Evolutionary conservation across 352 stramenopile species (phyloP).

Genomic region (Phytophthora sp.): DNA sequence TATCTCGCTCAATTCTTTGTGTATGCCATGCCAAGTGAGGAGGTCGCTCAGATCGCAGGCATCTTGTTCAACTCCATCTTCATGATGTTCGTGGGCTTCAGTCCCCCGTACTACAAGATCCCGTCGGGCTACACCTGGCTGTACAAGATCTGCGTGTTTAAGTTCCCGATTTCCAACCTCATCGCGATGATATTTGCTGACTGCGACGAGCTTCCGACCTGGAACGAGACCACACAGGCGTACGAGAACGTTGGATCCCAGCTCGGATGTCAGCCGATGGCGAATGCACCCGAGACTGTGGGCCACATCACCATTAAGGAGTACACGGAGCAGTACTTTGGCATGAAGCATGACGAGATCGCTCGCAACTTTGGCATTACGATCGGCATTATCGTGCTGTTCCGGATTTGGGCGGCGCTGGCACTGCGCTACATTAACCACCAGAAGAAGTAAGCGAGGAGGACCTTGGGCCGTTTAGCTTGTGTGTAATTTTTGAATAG

Average conservation of each 20-base stretch:
- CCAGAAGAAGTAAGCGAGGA: constrained; percentile 42
- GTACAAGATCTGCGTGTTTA: constrained; percentile 21
- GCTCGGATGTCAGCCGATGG: constrained; percentile 39
- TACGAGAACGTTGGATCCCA: constrained; percentile 17
- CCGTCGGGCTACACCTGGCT: constrained; percentile 50
- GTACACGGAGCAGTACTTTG: constrained; percentile 42
- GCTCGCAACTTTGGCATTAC: constrained; percentile 32
- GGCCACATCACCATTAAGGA: constrained; percentile 40
- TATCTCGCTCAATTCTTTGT: constrained; percentile 45
- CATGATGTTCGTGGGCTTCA: constrained; percentile 51
- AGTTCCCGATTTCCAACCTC: constrained; percentile 39
- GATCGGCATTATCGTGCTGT: constrained; percentile 44
- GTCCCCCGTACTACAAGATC: constrained; percentile 32
- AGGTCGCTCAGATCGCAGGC: constrained; percentile 35
- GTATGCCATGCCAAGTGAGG: constrained; percentile 34
- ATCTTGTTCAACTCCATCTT: constrained; percentile 44
- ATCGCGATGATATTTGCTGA: constrained; percentile 34
- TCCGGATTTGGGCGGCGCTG: constrained; percentile 34
- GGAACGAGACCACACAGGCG: constrained; percentile 3
- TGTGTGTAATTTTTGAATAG: no score
- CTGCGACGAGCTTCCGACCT: constrained; percentile 30
- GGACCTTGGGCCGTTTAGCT: no score
- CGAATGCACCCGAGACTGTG: constrained; percentile 19
- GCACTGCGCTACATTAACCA: constrained; percentile 49
- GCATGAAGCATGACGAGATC: constrained; percentile 46